Conservation (phyloP, 495 filamentous ascomycete genomes). For the Penicillium cosmopolitanum region DNA sequence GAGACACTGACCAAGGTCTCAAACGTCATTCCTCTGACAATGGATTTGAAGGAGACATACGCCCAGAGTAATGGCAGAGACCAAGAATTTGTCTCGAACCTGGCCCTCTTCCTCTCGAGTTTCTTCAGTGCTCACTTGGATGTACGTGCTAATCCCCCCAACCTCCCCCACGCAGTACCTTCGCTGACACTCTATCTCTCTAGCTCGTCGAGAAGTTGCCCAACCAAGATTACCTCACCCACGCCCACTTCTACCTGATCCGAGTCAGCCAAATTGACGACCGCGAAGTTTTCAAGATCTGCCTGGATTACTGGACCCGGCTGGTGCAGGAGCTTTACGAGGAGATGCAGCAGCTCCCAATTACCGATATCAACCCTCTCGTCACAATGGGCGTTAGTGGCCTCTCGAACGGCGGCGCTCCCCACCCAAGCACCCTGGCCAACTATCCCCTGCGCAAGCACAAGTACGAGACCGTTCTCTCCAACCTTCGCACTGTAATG, state of each 20-base stretch:
- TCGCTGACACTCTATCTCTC: slow-evolving; percentile 6
- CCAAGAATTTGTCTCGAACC: slow-evolving; percentile 96
- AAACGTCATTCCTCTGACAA: slow-evolving; percentile 83
- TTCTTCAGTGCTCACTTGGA: slow-evolving; percentile 92
- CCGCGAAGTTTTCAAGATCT: slow-evolving; percentile 99
- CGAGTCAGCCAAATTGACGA: slow-evolving; percentile 98
- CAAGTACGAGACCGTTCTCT: slow-evolving; percentile 92
- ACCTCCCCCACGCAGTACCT: neutral
- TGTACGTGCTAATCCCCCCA: slow-evolving; percentile 54
- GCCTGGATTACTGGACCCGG: slow-evolving; percentile 98
- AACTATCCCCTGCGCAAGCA: slow-evolving; percentile 95
- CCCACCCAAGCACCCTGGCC: slow-evolving; percentile 77
- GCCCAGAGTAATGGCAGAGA: slow-evolving; percentile 87
- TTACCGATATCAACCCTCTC: slow-evolving; percentile 88
- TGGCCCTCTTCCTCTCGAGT: slow-evolving; percentile 93
- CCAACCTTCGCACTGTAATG: slow-evolving; percentile 95
- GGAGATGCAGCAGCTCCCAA: slow-evolving; percentile 94
- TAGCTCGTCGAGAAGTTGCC: slow-evolving; percentile 91
- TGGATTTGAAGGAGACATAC: slow-evolving; percentile 90
- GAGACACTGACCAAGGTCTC: slow-evolving; percentile 88
- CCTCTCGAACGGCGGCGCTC: slow-evolving; percentile 76
- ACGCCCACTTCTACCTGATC: slow-evolving; percentile 97
- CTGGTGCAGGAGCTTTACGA: slow-evolving; percentile 98
- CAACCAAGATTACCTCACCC: slow-evolving; percentile 89
- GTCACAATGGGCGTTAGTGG: slow-evolving; percentile 74